Evolutionary conservation across 345 rosid species (phyloP).

Genomic region (Gossypium bickii): DNA sequence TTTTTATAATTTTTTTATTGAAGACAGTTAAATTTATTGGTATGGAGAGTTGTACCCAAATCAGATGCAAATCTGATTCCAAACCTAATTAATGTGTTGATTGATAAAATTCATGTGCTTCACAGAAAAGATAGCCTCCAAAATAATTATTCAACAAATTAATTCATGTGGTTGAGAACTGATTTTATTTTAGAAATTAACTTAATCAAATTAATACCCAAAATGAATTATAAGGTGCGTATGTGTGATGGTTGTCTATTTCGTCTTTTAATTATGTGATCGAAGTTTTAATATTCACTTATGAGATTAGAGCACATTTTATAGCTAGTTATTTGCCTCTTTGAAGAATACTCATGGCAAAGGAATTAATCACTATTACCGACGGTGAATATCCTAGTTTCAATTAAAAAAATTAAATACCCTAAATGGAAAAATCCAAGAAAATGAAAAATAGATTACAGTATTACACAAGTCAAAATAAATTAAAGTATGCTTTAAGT

Average conservation of each 20-base stretch:
- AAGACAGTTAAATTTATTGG: not conserved
- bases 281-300: no score
- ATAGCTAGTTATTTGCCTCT: no score
- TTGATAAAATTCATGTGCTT: constrained; percentile 2
- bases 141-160: not conserved
- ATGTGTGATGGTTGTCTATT: no score
- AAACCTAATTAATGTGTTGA: not conserved
- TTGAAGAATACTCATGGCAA: no score
- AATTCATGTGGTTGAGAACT: not conserved
- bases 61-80: constrained; percentile 26
- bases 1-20: no score
- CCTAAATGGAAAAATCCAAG: no score
- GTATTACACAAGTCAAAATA: not conserved
- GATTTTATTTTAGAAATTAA: not conserved
- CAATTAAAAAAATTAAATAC: not conserved
- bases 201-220: not conserved
- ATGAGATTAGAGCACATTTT: no score
- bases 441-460: not conserved
- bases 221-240: no score
- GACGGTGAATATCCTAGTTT: no score
- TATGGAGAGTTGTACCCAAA: constrained; percentile 8
- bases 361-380: no score
- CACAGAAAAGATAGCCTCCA: constrained; percentile 1
- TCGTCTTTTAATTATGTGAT: no score
- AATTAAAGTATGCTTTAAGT: no score